A percentile compares a stretch with the other conserved stretches of the same genome.
Evolutionary conservation across 768 basidiomycete genomes (phyloP).

Genomic region (Pulveroboletus sp.): DNA sequence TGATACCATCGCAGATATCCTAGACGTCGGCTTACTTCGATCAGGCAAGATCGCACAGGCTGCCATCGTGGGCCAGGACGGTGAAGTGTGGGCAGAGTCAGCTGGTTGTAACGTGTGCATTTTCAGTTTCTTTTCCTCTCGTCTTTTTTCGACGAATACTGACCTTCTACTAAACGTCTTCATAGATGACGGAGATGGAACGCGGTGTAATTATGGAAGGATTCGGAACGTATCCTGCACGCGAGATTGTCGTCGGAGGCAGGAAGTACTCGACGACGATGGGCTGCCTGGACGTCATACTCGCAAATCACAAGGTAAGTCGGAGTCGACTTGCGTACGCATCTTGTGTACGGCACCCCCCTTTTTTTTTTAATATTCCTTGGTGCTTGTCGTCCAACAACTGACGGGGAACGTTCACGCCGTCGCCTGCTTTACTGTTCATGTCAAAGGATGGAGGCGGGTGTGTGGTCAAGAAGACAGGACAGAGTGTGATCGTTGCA

Average conservation of each 20-base stretch:
- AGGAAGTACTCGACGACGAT: constrained; percentile 24
- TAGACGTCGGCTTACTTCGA: too few relatives aligned
- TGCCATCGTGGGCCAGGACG: constrained; percentile 40
- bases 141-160: not conserved
- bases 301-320: constrained; percentile 20
- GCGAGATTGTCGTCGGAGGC: constrained; percentile 25
- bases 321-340: not conserved
- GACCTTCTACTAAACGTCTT: not conserved
- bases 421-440: too few relatives aligned
- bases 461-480: constrained; percentile 26
- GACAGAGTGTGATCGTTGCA: constrained; percentile 23
- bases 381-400: not conserved
- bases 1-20: too few relatives aligned
- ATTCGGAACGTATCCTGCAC: constrained; percentile 17
- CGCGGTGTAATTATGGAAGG: constrained; percentile 15
- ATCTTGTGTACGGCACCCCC: too few relatives aligned
- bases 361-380: not conserved
- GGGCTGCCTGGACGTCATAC: constrained; percentile 24
- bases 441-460: constrained; percentile 15
- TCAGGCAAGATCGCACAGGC: too few relatives aligned
- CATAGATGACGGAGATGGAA: constrained; percentile 23
- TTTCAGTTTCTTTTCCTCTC: not conserved
- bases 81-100: constrained; percentile 30
- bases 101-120: constrained; percentile 23
- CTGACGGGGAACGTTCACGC: not conserved